Percentiles rank a stretch among this genome's conserved stretches.
These are phyloP conservation scores for Neocallimastix lanati DNA, from an alignment of 192 early-diverging fungal genomes.

Conservation along the genomic window DNA sequence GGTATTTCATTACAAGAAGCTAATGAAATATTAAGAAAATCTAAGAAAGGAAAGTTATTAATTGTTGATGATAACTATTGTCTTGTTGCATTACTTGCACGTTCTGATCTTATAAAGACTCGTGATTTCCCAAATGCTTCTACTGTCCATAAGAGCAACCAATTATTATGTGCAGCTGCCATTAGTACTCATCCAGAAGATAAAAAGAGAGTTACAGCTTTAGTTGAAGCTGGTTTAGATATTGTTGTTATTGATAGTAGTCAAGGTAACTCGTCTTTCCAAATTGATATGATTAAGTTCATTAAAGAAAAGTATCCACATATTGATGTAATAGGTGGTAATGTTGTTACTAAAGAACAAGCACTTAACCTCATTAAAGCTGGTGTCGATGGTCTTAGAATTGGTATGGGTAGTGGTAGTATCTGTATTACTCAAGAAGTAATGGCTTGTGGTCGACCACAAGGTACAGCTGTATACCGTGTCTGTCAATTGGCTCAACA, in stretches of 20 bases:
- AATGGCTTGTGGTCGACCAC: conserved; percentile 92
- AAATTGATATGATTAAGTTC: conserved; percentile 84
- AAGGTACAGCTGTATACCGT: conserved; percentile 88
- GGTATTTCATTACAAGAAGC: conserved; percentile 83
- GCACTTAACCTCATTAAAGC: conserved; percentile 75
- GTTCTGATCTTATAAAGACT: conserved; percentile 93
- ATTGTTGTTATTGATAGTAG: conserved; percentile 89
- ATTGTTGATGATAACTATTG: conserved; percentile 68
- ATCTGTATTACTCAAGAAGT: no score
- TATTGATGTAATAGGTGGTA: conserved; percentile 83
- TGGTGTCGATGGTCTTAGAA: no score
- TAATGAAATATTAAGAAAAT: conserved; percentile 65
- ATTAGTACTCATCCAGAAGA: conserved; percentile 80
- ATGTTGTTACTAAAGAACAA: no score
- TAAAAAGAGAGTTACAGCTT: conserved; percentile 49
- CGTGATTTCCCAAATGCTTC: conserved; percentile 85
- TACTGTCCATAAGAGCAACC: conserved; percentile 61
- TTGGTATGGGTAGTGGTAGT: no score
- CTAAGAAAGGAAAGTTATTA: conserved; percentile 93
- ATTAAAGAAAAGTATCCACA: conserved; percentile 70
- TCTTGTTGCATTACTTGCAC: conserved; percentile 77
- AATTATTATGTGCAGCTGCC: conserved; percentile 85
- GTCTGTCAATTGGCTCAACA: conserved; percentile 90
- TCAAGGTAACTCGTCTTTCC: conserved; percentile 97
- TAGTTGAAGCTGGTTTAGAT: conserved; percentile 90